phyloP scores from a whole-genome alignment of 2,329 filamentous ascomycete species.

The Verticillium dahliae region DNA sequence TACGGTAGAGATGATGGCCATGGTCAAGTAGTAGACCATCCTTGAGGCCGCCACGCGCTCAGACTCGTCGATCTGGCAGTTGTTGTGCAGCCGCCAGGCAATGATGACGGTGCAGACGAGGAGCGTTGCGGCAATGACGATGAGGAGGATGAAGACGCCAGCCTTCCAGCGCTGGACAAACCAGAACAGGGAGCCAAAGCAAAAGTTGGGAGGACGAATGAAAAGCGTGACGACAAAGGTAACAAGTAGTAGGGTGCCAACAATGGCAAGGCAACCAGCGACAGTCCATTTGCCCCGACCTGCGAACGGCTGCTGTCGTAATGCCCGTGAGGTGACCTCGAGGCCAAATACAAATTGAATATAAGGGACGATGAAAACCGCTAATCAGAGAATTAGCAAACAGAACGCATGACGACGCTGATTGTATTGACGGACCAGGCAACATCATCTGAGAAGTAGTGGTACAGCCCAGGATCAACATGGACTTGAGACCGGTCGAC shows the following conservation, averaged over 20 bases:
- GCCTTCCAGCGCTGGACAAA: constrained; percentile 56
- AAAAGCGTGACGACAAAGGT: constrained; percentile 55
- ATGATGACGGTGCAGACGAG: constrained; percentile 45
- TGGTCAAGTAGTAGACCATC: constrained; percentile 61
- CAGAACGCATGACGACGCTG: too few relatives aligned
- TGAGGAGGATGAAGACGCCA: constrained; percentile 48
- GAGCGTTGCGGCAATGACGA: constrained; percentile 42
- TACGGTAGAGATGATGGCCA: constrained; percentile 53
- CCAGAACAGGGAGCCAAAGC: constrained; percentile 63
- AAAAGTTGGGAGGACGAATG: constrained; percentile 49
- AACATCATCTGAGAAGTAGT: constrained; percentile 51
- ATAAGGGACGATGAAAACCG: constrained; percentile 60
- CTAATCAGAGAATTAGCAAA: constrained; percentile 25
- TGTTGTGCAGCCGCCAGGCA: constrained; percentile 49
- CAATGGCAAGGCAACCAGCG: constrained; percentile 44
- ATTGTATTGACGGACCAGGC: constrained; percentile 38
- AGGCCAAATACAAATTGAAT: constrained; percentile 60
- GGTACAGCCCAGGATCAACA: constrained; percentile 46
- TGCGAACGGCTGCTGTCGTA: constrained; percentile 49
- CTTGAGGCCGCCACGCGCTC: constrained; percentile 59
- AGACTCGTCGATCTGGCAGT: constrained; percentile 45
- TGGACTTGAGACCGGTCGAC: constrained; percentile 43
- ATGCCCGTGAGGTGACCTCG: constrained; percentile 51
- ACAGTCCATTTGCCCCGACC: constrained; percentile 54
- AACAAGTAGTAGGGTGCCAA: constrained; percentile 43